Conservation (phyloP, 345 rosid genomes). For the Corchorus capsularis region DNA sequence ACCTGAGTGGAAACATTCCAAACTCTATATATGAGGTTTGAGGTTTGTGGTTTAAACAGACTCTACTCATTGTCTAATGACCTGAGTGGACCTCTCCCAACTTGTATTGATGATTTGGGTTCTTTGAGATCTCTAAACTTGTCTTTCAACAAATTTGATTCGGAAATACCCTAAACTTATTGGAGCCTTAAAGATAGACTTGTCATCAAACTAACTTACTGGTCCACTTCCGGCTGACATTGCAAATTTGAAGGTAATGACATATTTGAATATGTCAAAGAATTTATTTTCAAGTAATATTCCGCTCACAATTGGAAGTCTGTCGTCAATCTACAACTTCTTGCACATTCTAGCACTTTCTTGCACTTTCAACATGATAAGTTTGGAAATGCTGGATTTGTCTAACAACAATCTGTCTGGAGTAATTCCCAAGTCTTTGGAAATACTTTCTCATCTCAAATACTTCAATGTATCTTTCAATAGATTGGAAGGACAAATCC, state of each 20-base stretch:
- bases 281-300: slow-evolving; percentile 25
- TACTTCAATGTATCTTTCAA: slow-evolving; percentile 23
- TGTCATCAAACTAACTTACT: slow-evolving; percentile 25
- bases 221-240: slow-evolving; percentile 10
- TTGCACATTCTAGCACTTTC: slow-evolving; percentile 21
- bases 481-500: slow-evolving; percentile 25
- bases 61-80: too few relatives aligned
- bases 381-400: slow-evolving; percentile 13
- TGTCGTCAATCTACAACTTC: slow-evolving; percentile 21
- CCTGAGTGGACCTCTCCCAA: too few relatives aligned
- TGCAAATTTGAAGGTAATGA: slow-evolving; percentile 21
- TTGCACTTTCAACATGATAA: slow-evolving; percentile 21
- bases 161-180: slow-evolving; percentile 18
- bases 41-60: too few relatives aligned
- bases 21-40: too few relatives aligned
- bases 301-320: slow-evolving; percentile 2
- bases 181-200: slow-evolving; percentile 1
- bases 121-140: slow-evolving; percentile 16
- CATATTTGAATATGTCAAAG: slow-evolving; percentile 19
- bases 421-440: slow-evolving; percentile 24
- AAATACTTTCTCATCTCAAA: background rate
- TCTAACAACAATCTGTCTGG: too few relatives aligned
- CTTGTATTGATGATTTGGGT: slow-evolving; percentile 18
- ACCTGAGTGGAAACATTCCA: too few relatives aligned
- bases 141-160: too few relatives aligned